Conservation (phyloP, 805 yeast genomes). For the Candida manassasensis region DNA sequence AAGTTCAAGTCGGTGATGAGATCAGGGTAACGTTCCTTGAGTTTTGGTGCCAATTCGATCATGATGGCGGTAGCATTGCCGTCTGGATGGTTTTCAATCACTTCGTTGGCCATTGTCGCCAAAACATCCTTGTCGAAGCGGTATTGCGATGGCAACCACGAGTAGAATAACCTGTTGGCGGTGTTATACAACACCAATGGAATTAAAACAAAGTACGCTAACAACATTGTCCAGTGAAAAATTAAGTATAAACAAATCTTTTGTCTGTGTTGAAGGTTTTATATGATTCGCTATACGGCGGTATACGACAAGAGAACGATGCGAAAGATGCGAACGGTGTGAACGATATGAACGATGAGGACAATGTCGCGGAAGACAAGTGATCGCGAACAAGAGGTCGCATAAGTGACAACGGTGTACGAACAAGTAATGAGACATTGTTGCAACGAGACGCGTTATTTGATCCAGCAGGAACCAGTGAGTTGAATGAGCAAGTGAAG, state of each 20-base stretch:
- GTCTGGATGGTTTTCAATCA: constrained; percentile 49
- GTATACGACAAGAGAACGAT: not conserved
- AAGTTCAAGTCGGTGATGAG: constrained; percentile 64
- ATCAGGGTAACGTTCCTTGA: constrained; percentile 67
- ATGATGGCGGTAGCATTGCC: constrained; percentile 60
- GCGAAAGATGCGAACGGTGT: not conserved
- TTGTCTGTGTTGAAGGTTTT: not conserved
- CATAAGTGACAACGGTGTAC: too few species aligned
- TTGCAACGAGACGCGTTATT: too few species aligned
- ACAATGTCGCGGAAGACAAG: not conserved
- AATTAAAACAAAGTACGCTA: constrained; percentile 17
- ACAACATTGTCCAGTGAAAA: constrained; percentile 18
- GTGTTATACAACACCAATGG: constrained; percentile 22
- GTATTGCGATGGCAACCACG: constrained; percentile 69
- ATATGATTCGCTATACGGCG: not conserved
- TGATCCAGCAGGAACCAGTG: too few species aligned
- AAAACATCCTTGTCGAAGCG: constrained; percentile 65
- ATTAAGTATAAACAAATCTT: not conserved
- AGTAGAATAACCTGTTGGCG: constrained; percentile 30
- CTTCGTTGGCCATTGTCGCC: constrained; percentile 53
- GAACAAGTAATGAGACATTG: too few species aligned
- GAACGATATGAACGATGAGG: not conserved
- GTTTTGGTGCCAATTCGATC: constrained; percentile 51
- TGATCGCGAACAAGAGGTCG: not conserved
- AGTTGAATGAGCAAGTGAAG: too few species aligned